Evolutionary conservation across 2,329 filamentous ascomycete genomes (phyloP).

Genomic region (Sarocladium kiliense): DNA sequence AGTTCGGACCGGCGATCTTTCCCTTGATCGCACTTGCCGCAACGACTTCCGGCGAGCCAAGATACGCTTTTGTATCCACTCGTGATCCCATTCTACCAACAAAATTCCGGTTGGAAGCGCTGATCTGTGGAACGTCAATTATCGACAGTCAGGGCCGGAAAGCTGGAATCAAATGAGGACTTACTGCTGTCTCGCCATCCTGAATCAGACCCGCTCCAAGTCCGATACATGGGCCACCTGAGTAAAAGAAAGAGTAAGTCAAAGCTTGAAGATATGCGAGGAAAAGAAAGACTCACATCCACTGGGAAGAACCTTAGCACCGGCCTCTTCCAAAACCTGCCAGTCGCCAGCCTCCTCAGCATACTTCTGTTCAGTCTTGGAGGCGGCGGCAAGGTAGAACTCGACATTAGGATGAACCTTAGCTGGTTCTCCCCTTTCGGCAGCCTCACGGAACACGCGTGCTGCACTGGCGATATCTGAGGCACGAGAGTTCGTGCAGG

Average conservation of each 20-base stretch:
- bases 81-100: slow-evolving; percentile 75
- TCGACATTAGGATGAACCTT: slow-evolving; percentile 69
- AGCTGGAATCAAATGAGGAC: slow-evolving; percentile 37
- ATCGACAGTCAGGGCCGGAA: not conserved
- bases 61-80: slow-evolving; percentile 65
- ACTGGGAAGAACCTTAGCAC: slow-evolving; percentile 64
- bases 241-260: not conserved
- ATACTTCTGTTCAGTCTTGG: slow-evolving; percentile 65
- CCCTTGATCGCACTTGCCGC: slow-evolving; percentile 79
- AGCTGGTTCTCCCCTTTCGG: slow-evolving; percentile 44
- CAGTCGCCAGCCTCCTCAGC: slow-evolving; percentile 82
- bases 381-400: slow-evolving; percentile 88
- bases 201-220: slow-evolving; percentile 65
- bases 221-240: not conserved
- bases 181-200: slow-evolving; percentile 80
- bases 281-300: slow-evolving; percentile 48
- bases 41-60: slow-evolving; percentile 85
- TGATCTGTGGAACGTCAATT: not conserved
- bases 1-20: slow-evolving; percentile 69
- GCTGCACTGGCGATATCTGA: slow-evolving; percentile 81
- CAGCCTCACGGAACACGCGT: slow-evolving; percentile 76
- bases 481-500: slow-evolving; percentile 80
- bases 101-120: slow-evolving; percentile 79
- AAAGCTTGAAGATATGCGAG: not conserved
- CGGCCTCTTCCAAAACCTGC: slow-evolving; percentile 75